Evolutionary conservation across 108 stramenopile genomes (phyloP).

Genomic region (Nitzschia sp.): DNA sequence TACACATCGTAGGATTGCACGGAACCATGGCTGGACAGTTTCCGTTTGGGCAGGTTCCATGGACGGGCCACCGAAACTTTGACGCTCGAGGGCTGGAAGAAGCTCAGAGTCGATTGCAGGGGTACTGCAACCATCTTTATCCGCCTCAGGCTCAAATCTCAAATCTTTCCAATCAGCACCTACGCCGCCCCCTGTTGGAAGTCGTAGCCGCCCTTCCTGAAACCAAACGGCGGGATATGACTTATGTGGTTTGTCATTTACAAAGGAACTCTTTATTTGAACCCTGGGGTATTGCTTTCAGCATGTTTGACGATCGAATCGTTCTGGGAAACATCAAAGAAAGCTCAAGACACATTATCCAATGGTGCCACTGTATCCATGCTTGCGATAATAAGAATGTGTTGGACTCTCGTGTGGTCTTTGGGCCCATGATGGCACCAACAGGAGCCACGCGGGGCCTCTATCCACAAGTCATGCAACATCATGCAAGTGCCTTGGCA

Average conservation of each 20-base stretch:
- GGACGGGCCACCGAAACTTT: too few relatives aligned
- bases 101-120: too few relatives aligned
- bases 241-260: background rate
- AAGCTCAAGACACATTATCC: background rate
- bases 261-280: background rate
- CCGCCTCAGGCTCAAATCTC: too few relatives aligned
- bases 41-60: too few relatives aligned
- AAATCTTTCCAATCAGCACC: background rate
- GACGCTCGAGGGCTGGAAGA: too few relatives aligned
- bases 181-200: background rate
- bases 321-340: conserved; percentile 2
- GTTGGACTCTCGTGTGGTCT: background rate
- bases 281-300: conserved; percentile 19
- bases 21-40: too few relatives aligned
- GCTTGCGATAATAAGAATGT: background rate
- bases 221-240: background rate
- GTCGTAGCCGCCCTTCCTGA: background rate
- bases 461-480: background rate
- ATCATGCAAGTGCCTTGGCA: background rate
- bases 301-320: conserved; percentile 14
- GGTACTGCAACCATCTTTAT: too few relatives aligned
- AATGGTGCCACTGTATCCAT: conserved; percentile 2
- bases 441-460: too few relatives aligned
- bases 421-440: background rate
- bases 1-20: too few relatives aligned